Evolutionary conservation across 1,284 basidiomycete genomes (phyloP), one percentile per base, ranked within the genome.

Genomic region (Austropuccinia psidii): DNA sequence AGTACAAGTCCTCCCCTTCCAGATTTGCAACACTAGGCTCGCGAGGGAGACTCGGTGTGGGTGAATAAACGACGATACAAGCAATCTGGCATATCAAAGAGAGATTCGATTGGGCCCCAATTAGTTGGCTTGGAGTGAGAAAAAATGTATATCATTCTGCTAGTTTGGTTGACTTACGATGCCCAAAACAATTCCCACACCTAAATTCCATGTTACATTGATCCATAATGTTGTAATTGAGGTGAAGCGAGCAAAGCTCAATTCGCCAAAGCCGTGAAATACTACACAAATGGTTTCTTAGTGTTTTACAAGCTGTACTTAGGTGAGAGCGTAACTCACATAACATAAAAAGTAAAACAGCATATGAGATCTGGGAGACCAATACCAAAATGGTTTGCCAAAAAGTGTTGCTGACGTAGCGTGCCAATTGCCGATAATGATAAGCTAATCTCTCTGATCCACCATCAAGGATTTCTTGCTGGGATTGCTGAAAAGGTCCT

Each of bases 131-230:
- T n/a, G n/a, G n/a, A n/a, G n/a, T n/a, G n/a, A n/a, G n/a, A n/a
- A n/a, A n/a, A n/a, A n/a, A n/a, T n/a, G n/a, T n/a, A n/a, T n/a
- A 19, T 33, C n/a, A 6, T 9, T 37, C 24, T 5, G 13, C 24
- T 5, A 37, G 31, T 11, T 27, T 6, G 49, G 7, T 5, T n/a
- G 19, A 64, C 61, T 64, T 31, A 64, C 61, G 24, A 47, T n/a
- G 21, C 61, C 61, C 13, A 64, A 45, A 17, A 47, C 33, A 27
- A 64, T n/a, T 64, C 61, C 61, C 13, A 47, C 39, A 1, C 61
- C 61, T 19, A 7, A 43, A 45, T 64, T 64, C 61, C 61, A 64
- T 33, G 61, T 64, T n/a, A 64, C 33, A 31, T 49, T 64, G 11
- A 43, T 8, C 61, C 61, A 64, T 17, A 31, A 1, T 13, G 13